Evolutionary conservation across 1,139 yeast species (phyloP).

Genomic region (Taphrina pruni): DNA sequence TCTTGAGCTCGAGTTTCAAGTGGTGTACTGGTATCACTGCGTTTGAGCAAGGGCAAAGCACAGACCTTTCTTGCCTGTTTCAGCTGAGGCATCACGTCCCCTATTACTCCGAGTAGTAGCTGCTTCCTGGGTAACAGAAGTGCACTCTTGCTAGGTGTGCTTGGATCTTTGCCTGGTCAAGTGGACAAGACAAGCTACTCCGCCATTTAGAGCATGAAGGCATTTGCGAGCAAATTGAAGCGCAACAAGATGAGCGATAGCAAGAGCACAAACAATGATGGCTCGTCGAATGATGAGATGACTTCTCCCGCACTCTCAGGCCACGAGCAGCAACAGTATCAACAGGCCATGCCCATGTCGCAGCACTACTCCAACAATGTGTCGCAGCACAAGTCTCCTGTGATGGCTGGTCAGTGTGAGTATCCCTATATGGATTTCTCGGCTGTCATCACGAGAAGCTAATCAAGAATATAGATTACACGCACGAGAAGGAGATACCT

Average conservation of each 20-base stretch:
- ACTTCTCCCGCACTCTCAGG: neutral
- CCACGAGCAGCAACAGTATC: slow-evolving; percentile 13
- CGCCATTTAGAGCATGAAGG: slow-evolving; percentile 16
- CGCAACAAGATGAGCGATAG: slow-evolving; percentile 30
- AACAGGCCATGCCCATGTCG: slow-evolving; percentile 11
- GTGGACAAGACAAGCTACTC: neutral
- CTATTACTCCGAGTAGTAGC: too few species aligned
- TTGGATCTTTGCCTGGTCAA: too few species aligned
- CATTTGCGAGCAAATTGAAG: slow-evolving; percentile 34
- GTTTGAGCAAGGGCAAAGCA: too few species aligned
- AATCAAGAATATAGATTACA: slow-evolving; percentile 16
- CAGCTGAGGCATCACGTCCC: neutral
- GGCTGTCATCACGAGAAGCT: too few species aligned
- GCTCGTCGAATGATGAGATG: neutral
- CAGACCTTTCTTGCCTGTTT: neutral
- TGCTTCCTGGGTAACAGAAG: neutral
- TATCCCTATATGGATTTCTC: too few species aligned
- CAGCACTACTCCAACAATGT: slow-evolving; percentile 9
- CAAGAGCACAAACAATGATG: slow-evolving; percentile 5
- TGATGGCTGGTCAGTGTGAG: slow-evolving; percentile 6
- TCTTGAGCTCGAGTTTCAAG: too few species aligned
- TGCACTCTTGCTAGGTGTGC: neutral
- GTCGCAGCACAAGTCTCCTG: slow-evolving; percentile 7
- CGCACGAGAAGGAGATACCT: slow-evolving; percentile 37
- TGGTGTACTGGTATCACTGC: too few species aligned